These are phyloP conservation scores for Coemansia sp. DNA, from an alignment of 192 early-diverging fungal genomes.

Conservation along the genomic window DNA sequence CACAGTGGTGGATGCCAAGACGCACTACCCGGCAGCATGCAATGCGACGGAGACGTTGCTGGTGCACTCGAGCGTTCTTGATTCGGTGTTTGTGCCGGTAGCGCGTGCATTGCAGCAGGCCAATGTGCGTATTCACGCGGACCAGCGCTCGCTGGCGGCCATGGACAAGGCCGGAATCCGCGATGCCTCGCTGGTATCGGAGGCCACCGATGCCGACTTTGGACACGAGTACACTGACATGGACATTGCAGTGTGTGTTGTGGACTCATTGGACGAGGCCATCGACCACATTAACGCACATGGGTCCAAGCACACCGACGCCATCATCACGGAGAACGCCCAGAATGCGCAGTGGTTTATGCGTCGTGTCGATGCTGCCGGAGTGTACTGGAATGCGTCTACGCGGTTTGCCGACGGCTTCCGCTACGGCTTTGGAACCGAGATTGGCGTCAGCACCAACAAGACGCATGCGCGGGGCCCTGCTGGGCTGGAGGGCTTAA, in stretches of 20 bases:
- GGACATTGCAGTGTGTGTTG: slow-evolving; percentile 78
- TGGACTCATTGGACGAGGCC: slow-evolving; percentile 71
- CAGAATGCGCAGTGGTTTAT: slow-evolving; percentile 78
- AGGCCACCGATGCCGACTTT: slow-evolving; percentile 61
- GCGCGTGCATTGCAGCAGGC: slow-evolving; percentile 59
- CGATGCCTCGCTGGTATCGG: slow-evolving; percentile 13
- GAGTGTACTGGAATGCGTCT: slow-evolving; percentile 95
- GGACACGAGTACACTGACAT: slow-evolving; percentile 90
- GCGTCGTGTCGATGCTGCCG: slow-evolving; percentile 93
- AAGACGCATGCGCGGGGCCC: slow-evolving; percentile 99
- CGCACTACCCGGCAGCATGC: slow-evolving; percentile 93
- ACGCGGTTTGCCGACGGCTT: slow-evolving; percentile 98
- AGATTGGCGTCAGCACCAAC: slow-evolving; percentile 97
- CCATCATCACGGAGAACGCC: slow-evolving; percentile 82
- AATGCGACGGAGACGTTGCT: slow-evolving; percentile 92
- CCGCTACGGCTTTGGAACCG: slow-evolving; percentile 97
- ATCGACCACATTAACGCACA: slow-evolving; percentile 92
- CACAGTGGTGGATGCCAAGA: slow-evolving; percentile 91
- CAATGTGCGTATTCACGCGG: slow-evolving; percentile 62
- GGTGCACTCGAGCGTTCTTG: slow-evolving; percentile 62
- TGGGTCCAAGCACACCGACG: slow-evolving; percentile 94
- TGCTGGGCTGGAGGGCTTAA: slow-evolving; percentile 92
- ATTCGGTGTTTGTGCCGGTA: slow-evolving; percentile 54
- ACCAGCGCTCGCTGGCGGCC: slow-evolving; percentile 54
- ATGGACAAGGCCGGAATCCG: slow-evolving; percentile 25